phyloP scores from a whole-genome alignment of 305 asterid genomes.

The Plantago rigida region DNA sequence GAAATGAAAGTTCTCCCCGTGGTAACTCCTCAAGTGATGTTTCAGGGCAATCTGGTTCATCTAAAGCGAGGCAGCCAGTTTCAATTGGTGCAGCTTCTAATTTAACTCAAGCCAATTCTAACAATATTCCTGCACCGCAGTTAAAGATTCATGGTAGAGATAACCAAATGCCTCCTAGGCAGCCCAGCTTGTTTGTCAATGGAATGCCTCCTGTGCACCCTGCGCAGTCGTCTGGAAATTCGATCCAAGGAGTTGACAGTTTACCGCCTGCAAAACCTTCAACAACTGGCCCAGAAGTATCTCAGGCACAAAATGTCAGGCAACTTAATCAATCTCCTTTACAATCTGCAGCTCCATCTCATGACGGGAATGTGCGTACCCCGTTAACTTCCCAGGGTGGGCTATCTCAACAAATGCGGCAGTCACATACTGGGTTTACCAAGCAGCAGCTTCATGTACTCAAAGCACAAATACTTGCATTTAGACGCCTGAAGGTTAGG shows the following conservation, averaged over 20 bases:
- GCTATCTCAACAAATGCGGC: conserved; percentile 36
- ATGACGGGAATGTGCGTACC: conserved; percentile 51
- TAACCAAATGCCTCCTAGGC: conserved; percentile 65
- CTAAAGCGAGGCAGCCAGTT: conserved; percentile 64
- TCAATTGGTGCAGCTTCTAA: conserved; percentile 39
- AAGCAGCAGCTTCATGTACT: conserved; percentile 87
- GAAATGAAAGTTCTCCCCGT: conserved; percentile 70
- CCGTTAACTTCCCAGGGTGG: conserved; percentile 52
- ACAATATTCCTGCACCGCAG: conserved; percentile 49
- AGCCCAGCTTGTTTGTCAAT: conserved; percentile 47
- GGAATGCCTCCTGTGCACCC: conserved; percentile 56
- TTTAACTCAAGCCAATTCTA: conserved; percentile 39
- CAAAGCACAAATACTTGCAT: conserved; percentile 94
- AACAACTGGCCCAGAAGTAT: conserved; percentile 40
- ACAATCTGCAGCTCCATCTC: conserved; percentile 49
- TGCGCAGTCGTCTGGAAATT: conserved; percentile 43
- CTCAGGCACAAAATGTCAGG: conserved; percentile 52
- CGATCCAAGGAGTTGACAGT: conserved; percentile 62
- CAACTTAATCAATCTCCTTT: conserved; percentile 53
- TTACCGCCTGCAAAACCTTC: conserved; percentile 41
- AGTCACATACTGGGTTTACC: conserved; percentile 56
- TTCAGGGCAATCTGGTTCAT: conserved; percentile 73
- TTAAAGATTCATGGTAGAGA: conserved; percentile 59
- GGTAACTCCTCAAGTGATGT: conserved; percentile 77
- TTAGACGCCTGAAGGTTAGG: conserved; percentile 83